Evolutionary conservation across 1,284 basidiomycete genomes (phyloP).

Genomic region (Amylostereum areolatum): DNA sequence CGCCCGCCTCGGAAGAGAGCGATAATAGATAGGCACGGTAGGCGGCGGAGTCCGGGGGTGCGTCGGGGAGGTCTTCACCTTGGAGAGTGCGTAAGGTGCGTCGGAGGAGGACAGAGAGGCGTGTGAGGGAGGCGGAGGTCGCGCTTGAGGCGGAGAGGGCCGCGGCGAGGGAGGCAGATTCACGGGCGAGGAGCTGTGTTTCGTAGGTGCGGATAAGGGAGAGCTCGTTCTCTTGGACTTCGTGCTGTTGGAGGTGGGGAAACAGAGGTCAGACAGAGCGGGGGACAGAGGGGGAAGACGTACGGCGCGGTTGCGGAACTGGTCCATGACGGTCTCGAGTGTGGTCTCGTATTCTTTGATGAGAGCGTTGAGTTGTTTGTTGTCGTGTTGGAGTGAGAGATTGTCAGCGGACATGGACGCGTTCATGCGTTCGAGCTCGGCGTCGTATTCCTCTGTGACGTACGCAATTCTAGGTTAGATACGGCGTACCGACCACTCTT

Average conservation of each 20-base stretch:
- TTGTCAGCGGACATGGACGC: conserved; percentile 81
- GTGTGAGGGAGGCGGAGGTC: conserved; percentile 65
- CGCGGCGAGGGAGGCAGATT: conserved; percentile 64
- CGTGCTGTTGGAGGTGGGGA: conserved; percentile 51
- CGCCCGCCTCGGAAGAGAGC: no score
- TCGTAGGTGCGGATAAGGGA: conserved; percentile 91
- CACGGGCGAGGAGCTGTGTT: conserved; percentile 68
- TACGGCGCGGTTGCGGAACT: conserved; percentile 89
- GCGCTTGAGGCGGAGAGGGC: conserved; percentile 59
- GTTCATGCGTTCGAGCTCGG: conserved; percentile 92
- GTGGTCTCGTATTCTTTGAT: conserved; percentile 97
- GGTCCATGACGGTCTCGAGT: conserved; percentile 91
- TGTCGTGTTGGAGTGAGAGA: conserved; percentile 84
- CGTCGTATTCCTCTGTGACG: conserved; percentile 78
- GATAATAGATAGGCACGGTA: no score
- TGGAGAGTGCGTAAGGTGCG: conserved; percentile 66
- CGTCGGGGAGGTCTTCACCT: conserved; percentile 54
- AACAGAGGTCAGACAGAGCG: background rate
- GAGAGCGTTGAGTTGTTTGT: conserved; percentile 87
- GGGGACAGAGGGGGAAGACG: conserved; percentile 27
- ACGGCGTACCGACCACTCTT: background rate
- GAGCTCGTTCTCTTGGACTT: conserved; percentile 91
- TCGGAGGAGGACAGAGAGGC: conserved; percentile 71
- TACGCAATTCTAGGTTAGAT: background rate
- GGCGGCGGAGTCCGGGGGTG: no score